Percentiles rank a stretch among this genome's conserved stretches.
These are phyloP conservation scores for Tephrocybe sp. DNA, from an alignment of 768 basidiomycete genomes.

Conservation along the genomic window DNA sequence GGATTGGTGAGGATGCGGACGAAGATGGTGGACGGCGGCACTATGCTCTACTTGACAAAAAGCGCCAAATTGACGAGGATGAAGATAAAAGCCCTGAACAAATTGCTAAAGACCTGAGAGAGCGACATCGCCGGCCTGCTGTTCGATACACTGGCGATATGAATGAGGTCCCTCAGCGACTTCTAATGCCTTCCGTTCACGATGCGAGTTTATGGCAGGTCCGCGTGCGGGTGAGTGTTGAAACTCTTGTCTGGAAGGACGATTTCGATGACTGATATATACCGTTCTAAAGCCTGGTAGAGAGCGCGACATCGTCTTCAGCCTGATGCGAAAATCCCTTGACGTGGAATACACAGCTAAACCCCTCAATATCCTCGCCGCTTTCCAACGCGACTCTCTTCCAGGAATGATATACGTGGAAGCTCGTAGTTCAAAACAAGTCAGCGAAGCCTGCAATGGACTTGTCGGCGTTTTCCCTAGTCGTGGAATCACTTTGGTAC, in stretches of 20 bases:
- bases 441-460: conserved; percentile 81
- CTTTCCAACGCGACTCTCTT: conserved; percentile 94
- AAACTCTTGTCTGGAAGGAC: not conserved
- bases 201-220: conserved; percentile 97
- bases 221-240: conserved; percentile 73
- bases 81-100: conserved; percentile 80
- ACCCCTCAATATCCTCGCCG: conserved; percentile 87
- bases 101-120: conserved; percentile 79
- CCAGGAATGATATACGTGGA: conserved; percentile 97
- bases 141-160: conserved; percentile 87
- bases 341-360: conserved; percentile 76
- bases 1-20: conserved; percentile 61
- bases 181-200: conserved; percentile 95
- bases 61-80: conserved; percentile 68
- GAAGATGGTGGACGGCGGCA: conserved; percentile 61
- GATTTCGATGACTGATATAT: not conserved
- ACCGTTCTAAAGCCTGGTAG: conserved; percentile 66
- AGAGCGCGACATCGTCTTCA: conserved; percentile 91
- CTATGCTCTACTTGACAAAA: conserved; percentile 67
- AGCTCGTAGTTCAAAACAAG: conserved; percentile 84
- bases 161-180: conserved; percentile 89
- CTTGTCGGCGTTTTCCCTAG: conserved; percentile 91
- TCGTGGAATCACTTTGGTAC: conserved; percentile 82
- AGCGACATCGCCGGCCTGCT: conserved; percentile 72
- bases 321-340: conserved; percentile 91